Evolutionary conservation across 2,329 filamentous ascomycete genomes (phyloP), one percentile per base, ranked within the genome.

Genomic region (Colletotrichum spinosum): DNA sequence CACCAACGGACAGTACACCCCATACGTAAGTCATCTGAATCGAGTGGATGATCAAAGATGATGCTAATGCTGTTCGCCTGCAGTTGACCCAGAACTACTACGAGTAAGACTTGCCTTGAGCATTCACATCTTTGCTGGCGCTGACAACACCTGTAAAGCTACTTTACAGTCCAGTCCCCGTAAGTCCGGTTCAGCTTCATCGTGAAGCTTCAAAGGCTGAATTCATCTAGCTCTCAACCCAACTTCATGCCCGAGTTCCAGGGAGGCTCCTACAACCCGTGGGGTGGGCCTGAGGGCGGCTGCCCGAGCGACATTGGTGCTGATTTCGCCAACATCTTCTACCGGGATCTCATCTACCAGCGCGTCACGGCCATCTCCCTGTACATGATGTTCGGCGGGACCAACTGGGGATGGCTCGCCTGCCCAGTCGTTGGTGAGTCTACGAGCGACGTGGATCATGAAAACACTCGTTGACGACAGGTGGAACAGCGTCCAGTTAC

Each of bases 341-440:
- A 90, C 72, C 81, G 87, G 10, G 84, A 89, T 70, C 82, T 89
- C 57, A 84, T 90, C 34, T 85, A 81, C 34, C 84, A 90, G 69
- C 79, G 85, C 1, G 82, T 89, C 4, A 87, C 86, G 0, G 86
- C 85, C 0, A 82, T 89, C 59, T 88, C 83, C 37, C 73, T 90
- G 2, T 90, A 90, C 72, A 90, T 90, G 87, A 76, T 88, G 55
- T 90, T 84, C 56, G 88, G 88, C 4, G 88, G 88, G 2, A 90
- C 88, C 0, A 89, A 86, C 67, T 90, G 86, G 87, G 88, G 87
- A 6, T 83, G 83, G 52, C 76, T 88, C 37, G 84, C 86, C 11
- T 82, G 83, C 4, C 86, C 88, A 0, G 83, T 86, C 1, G 86
- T 87, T 37, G 66, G 62, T 68, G 55, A n/a, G 63, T 37, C 12